phyloP scores from a whole-genome alignment of 192 early-diverging fungal species.

The Umbelopsis isabellina region DNA sequence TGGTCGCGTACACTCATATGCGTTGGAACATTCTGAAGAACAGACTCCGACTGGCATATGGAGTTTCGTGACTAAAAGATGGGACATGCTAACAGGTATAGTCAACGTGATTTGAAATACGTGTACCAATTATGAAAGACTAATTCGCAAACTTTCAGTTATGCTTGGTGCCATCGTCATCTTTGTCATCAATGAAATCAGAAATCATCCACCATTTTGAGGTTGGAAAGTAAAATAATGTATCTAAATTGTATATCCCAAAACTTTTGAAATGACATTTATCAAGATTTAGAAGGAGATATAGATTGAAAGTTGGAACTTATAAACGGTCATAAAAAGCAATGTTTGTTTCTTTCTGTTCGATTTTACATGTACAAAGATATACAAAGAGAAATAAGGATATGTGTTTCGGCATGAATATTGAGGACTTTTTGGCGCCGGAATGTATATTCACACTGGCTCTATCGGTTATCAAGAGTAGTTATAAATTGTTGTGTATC shows the following conservation, averaged over 20 bases:
- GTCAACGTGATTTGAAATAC: background rate
- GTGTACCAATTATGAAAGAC: background rate
- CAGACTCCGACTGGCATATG: slow-evolving; percentile 8
- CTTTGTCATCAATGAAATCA: slow-evolving; percentile 26
- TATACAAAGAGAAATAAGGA: no score
- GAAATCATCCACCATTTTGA: slow-evolving; percentile 8
- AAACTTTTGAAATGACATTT: background rate
- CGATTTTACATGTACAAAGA: no score
- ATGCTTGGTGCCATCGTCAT: slow-evolving; percentile 15
- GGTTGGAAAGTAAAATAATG: background rate
- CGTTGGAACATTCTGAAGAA: slow-evolving; percentile 20
- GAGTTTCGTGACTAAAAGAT: slow-evolving; percentile 15
- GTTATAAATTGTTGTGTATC: background rate
- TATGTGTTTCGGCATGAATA: no score
- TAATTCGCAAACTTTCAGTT: background rate
- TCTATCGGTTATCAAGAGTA: background rate
- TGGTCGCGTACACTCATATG: slow-evolving; percentile 24
- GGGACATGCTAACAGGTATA: slow-evolving; percentile 22
- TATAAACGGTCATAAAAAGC: no score
- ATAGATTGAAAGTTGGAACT: background rate
- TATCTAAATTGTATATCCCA: background rate
- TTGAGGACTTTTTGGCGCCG: no score
- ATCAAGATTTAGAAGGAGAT: slow-evolving; percentile 5
- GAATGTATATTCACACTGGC: background rate
- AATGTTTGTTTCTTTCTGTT: no score